Evolutionary conservation across 2,329 filamentous ascomycete genomes (phyloP), one percentile per base, ranked within the genome.

Genomic region (Calonectria hawksworthii): DNA sequence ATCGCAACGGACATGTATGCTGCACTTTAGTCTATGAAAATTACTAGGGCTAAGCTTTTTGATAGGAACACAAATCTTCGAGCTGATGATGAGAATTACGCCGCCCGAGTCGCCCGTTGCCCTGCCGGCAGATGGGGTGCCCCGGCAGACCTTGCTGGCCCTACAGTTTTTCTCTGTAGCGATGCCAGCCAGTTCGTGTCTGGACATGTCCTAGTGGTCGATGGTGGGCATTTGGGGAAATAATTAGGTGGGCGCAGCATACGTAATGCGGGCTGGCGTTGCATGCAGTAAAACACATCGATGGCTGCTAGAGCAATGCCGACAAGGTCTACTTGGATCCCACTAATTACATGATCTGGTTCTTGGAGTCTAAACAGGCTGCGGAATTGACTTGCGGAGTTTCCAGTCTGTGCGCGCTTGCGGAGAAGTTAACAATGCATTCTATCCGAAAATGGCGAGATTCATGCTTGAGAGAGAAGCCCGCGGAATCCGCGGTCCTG

Each of bases 81-180:
- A 23, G 52, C 52, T 2, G 67, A 73, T 28, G 61, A 67, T 14
- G 23, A 63, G 32, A 59, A 68, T 26, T 63, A 68, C 10, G 74
- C 52, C 2, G 44, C 61, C 16, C n/a, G 67, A 26, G 38, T 64
- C 18, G 34, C 67, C 18, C 54, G 71, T 3, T 68, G 67, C 28
- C 71, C 74, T 3, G 68, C 74, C 4, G 74, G 74, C 11, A 52
- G 74, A 68, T 75, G 74, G 71, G 74, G 68, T 11, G 61, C 50
- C 2, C 68, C 68, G n/a, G 65, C 36, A 13, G 74, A 75, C 26
- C 68, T 70, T 56, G 67, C 70, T 14, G 74, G 74, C 2, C 74
- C 74, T 28, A 41, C 68, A 3, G 41, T 74, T 11, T 75, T 75
- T 47, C 36, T 74, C 3, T 74, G 71, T 34, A 75, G 71, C 14